Evolutionary conservation across 352 stramenopile genomes (phyloP).

Genomic region (Phytophthora palmivora): DNA sequence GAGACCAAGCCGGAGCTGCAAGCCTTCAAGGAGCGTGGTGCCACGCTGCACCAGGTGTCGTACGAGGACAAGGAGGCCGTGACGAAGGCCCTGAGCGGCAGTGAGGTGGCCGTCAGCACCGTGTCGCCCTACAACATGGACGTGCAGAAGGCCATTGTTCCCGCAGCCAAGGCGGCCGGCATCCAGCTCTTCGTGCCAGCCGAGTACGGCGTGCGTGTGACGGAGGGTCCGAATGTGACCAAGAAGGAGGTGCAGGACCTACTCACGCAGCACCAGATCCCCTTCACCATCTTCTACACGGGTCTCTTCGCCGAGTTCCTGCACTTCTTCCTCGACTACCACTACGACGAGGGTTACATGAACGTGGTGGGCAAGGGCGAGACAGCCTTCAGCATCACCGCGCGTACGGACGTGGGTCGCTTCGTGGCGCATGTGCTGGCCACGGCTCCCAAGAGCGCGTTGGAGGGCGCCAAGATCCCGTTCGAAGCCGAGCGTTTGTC

Average conservation of each 20-base stretch:
- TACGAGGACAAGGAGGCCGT: slow-evolving; percentile 30
- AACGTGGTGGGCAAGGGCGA: slow-evolving; percentile 31
- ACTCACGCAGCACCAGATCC: slow-evolving; percentile 32
- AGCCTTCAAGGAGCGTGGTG: slow-evolving; percentile 36
- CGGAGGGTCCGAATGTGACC: slow-evolving; percentile 16
- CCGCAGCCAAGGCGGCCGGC: slow-evolving; percentile 29
- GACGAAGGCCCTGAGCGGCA: slow-evolving; percentile 29
- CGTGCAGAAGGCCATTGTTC: slow-evolving; percentile 10
- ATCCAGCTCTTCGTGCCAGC: slow-evolving; percentile 38
- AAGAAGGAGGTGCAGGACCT: slow-evolving; percentile 33
- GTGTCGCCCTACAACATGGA: background rate
- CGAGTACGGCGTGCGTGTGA: slow-evolving; percentile 27
- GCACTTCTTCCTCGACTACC: slow-evolving; percentile 18
- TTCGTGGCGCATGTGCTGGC: slow-evolving; percentile 36
- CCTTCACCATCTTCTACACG: slow-evolving; percentile 32
- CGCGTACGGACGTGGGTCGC: slow-evolving; percentile 18
- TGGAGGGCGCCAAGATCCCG: slow-evolving; percentile 25
- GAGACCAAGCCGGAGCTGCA: slow-evolving; percentile 30
- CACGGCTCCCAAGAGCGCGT: slow-evolving; percentile 13
- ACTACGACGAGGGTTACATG: slow-evolving; percentile 30
- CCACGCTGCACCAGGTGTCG: slow-evolving; percentile 25
- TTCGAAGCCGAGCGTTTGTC: slow-evolving; percentile 34
- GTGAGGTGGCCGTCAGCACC: slow-evolving; percentile 15
- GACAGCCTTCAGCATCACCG: slow-evolving; percentile 30
- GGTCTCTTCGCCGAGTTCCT: slow-evolving; percentile 33